Evolutionary conservation across 305 asterid species (phyloP).

Genomic region (Fraxinus velutina): DNA sequence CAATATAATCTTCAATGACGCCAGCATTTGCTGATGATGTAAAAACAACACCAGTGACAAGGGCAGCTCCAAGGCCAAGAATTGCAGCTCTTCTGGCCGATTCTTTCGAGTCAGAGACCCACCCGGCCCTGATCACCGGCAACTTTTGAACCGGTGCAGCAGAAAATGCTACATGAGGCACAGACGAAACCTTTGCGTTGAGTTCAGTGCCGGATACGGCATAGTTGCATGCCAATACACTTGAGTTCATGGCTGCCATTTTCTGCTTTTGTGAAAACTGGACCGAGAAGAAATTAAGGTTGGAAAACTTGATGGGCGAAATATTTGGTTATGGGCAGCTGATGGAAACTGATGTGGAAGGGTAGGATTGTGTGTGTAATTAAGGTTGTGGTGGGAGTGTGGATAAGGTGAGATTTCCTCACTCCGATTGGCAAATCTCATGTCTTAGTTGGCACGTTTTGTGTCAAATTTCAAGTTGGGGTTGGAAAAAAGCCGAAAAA

Average conservation of each 20-base stretch:
- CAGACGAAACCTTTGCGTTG: slow-evolving; percentile 39
- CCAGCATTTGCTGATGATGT: slow-evolving; percentile 6
- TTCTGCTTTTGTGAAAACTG: background rate
- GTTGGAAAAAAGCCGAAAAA: no score
- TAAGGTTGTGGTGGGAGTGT: slow-evolving; percentile 70
- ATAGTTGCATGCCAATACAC: slow-evolving; percentile 74
- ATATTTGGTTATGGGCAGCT: slow-evolving; percentile 25
- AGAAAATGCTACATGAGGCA: slow-evolving; percentile 40
- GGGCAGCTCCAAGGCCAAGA: slow-evolving; percentile 4
- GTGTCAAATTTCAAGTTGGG: background rate
- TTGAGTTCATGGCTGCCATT: slow-evolving; percentile 81
- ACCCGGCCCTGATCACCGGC: slow-evolving; percentile 52
- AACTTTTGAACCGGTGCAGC: slow-evolving; percentile 30
- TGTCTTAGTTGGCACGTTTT: background rate
- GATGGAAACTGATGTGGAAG: slow-evolving; percentile 29
- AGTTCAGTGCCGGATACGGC: slow-evolving; percentile 64
- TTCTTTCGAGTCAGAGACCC: slow-evolving; percentile 27
- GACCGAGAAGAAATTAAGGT: background rate
- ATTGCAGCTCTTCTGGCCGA: slow-evolving; percentile 22
- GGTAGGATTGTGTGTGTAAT: slow-evolving; percentile 16
- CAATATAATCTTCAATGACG: slow-evolving; percentile 31
- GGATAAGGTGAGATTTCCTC: slow-evolving; percentile 98
- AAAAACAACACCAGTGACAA: background rate
- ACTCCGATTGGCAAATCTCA: slow-evolving; percentile 57
- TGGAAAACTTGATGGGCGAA: slow-evolving; percentile 9